These are phyloP conservation scores for Cordyceps cicadae DNA, from an alignment of 2,329 filamentous ascomycete species.

Conservation along the genomic window DNA sequence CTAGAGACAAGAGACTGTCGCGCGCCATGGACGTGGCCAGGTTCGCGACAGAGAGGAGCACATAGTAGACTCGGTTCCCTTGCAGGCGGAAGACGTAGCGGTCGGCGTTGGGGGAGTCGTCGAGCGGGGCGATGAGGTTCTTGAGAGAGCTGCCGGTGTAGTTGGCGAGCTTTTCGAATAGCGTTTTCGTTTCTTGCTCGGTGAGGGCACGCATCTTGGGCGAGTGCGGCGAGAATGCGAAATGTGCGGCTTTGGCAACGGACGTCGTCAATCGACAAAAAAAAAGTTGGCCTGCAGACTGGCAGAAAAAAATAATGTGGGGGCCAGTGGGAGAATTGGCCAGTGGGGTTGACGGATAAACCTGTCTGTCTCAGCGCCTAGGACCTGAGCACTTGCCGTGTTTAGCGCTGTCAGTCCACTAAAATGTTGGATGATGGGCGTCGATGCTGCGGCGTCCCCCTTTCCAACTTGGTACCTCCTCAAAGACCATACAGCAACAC, in stretches of 20 bases:
- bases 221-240: neutral
- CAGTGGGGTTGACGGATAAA: neutral
- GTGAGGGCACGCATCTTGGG: constrained; percentile 70
- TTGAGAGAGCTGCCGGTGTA: constrained; percentile 85
- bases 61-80: constrained; percentile 81
- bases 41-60: constrained; percentile 82
- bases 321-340: neutral
- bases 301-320: constrained; percentile 9
- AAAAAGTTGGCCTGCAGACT: neutral
- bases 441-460: neutral
- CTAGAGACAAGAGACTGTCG: constrained; percentile 76
- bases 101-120: constrained; percentile 59
- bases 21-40: constrained; percentile 78
- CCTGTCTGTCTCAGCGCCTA: neutral
- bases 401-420: neutral
- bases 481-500: neutral
- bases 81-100: constrained; percentile 81
- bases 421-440: neutral
- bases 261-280: neutral
- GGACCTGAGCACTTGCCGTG: neutral
- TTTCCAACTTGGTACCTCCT: neutral
- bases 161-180: constrained; percentile 88
- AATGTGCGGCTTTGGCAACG: neutral
- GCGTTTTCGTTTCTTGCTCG: constrained; percentile 67
- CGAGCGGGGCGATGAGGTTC: constrained; percentile 68